Evolutionary conservation across 352 stramenopile species (phyloP).

Genomic region (Phytophthora pinifolia): DNA sequence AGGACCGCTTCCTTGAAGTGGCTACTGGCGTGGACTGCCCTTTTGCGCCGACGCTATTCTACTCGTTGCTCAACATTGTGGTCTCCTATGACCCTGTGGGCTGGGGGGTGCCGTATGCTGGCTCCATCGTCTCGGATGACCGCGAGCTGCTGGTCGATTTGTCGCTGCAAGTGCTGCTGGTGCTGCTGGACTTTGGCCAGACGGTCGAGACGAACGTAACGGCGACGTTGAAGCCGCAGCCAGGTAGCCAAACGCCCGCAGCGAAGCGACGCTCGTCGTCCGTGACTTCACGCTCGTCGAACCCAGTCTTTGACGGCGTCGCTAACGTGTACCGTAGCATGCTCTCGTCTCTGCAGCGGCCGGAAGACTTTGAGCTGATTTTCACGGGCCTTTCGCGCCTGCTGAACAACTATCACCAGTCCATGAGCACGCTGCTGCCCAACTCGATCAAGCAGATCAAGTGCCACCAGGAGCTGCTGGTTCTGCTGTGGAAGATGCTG

Average conservation of each 20-base stretch:
- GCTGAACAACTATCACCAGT: conserved; percentile 96
- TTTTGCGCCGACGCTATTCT: conserved; percentile 95
- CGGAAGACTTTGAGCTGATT: conserved; percentile 92
- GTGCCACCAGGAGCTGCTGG: conserved; percentile 97
- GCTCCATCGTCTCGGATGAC: conserved; percentile 88
- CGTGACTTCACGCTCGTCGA: conserved; percentile 29
- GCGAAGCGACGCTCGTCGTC: conserved; percentile 31
- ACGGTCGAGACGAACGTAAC: conserved; percentile 50
- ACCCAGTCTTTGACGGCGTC: conserved; percentile 38
- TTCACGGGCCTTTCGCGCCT: conserved; percentile 94
- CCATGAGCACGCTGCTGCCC: conserved; percentile 93
- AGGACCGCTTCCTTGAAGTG: conserved; percentile 91
- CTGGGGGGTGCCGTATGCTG: conserved; percentile 88
- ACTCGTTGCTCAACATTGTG: conserved; percentile 96
- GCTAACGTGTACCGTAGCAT: conserved; percentile 73
- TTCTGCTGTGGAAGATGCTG: conserved; percentile 98
- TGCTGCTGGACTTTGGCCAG: conserved; percentile 93
- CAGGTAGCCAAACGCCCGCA: conserved; percentile 36
- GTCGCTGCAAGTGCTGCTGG: conserved; percentile 92
- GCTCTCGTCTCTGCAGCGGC: conserved; percentile 64
- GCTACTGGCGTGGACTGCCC: conserved; percentile 89
- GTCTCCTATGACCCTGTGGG: conserved; percentile 93
- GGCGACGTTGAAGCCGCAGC: conserved; percentile 55
- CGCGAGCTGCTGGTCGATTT: conserved; percentile 92
- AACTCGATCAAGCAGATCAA: conserved; percentile 94